Evolutionary conservation across 1,139 yeast species (phyloP), one percentile per base, ranked within the genome.

Genomic region (Blastobotrys ciferrii): DNA sequence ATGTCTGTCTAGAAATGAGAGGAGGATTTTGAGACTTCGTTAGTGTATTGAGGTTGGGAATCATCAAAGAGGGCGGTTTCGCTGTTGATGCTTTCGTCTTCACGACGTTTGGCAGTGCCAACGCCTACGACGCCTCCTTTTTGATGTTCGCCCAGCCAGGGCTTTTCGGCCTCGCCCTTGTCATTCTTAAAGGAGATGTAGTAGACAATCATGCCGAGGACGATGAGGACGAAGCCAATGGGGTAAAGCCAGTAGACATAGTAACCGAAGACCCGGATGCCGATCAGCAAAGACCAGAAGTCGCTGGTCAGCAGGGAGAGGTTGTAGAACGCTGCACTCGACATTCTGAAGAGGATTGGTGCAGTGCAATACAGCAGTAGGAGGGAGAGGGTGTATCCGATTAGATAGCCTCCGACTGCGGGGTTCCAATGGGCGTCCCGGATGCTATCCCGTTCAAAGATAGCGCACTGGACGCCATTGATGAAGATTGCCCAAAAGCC

Each of bases 241-340:
- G 76, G 76, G 54, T 72, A 72, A 20, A 72, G 63, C 76, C 76
- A 72, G 61, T 54, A 72, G 1, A 72, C 74, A 32, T 61, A 60
- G 60, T 73, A 72, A 15, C 73, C 72, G 58, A 72, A 72, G 11
- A 72, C 73, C 48, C 65, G 58, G 45, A 70, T 61, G 13, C 76
- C 76, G 37, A 73, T 67, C 17, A 72, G 52, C 52, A 72, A 53
- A 6, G 74, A 68, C 76, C 77, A 72, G 60, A 72, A 72, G 54
- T 72, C 76, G 28, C 71, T 64, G 11, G 76, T 73, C 42, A 72
- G 61, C 33, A 72, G 52, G 19, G 74, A 70, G 48, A 72, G 57
- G 58, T 72, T 72, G 62, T 72, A 72, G 53, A 72, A 72, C 12
- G 76, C 74, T 11, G 76, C 75, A 5, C 74, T 69, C 7, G 75